These are phyloP conservation scores for Musa acuminata DNA, from an alignment of 176 grass and related monocot genomes.

Conservation along the genomic window DNA sequence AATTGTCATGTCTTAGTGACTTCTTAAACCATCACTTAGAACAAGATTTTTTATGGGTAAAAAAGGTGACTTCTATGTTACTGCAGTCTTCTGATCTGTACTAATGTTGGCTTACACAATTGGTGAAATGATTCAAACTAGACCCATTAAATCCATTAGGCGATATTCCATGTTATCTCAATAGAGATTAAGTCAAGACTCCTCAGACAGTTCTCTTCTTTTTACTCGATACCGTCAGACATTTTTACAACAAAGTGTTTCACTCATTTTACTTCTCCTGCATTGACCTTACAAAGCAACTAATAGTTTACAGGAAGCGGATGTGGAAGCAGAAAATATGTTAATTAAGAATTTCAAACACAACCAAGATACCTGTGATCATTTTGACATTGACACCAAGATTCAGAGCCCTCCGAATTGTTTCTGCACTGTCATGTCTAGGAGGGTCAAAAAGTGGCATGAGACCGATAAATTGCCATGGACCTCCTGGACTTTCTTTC, in stretches of 20 bases:
- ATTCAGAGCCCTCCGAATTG: constrained; percentile 67
- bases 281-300: not conserved
- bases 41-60: too few species aligned
- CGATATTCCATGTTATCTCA: too few species aligned
- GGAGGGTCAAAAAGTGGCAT: constrained; percentile 90
- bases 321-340: not conserved
- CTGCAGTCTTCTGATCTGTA: too few species aligned
- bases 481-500: constrained; percentile 71
- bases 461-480: constrained; percentile 82
- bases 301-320: not conserved
- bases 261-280: not conserved
- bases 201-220: not conserved
- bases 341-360: not conserved
- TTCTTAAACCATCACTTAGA: too few species aligned
- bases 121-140: too few species aligned
- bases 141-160: too few species aligned
- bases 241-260: not conserved
- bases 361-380: constrained; percentile 49
- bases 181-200: too few species aligned
- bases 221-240: not conserved
- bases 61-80: too few species aligned
- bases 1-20: too few species aligned
- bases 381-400: constrained; percentile 95
- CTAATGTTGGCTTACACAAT: too few species aligned
- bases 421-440: constrained; percentile 87